Base-by-base conservation (phyloP, 1,284 basidiomycete genomes). In the Coniferiporia sulphurascens region DNA sequence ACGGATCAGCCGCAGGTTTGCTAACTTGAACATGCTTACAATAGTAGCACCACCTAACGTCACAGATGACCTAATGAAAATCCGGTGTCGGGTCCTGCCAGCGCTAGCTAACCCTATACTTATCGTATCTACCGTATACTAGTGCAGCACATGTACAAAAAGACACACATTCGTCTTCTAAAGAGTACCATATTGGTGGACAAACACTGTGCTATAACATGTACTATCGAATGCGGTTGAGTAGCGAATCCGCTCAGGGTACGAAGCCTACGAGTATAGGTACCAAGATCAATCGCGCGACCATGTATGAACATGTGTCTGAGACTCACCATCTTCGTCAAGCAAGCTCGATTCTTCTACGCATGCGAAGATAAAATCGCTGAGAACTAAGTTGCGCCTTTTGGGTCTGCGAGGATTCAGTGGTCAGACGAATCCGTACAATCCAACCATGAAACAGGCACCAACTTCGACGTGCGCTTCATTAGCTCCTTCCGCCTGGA, bases 311-410 rank as follows among this genome's bases (percentile, higher is more conserved):
- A 44, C 36, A 35, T 15, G 32, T 5, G 19, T 17, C 12, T 13
- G 27, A 15, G 27, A 73, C 79, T 72, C 63, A 85, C 87, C 86
- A 60, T 86, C 87, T 71, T 95, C 93, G 67, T 93, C 85, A 55
- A 94, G 76, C 44, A 94, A 70, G 0, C 90, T 92, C 50, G 78
- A 81, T 69, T 95, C 91, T 17, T 91, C 90, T 34, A 93, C 67
- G 68, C 89, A 92, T 10, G 86, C 87, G 50, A 80, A 73, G 41
- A 95, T 82, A 71, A 84, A 95, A 56, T 89, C 87, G 1, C 85
- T 78, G 52, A 93, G 76, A 8, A 95, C 81, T 4, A 95, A 78
- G 66, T 91, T 82, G 56, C 90, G 84, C 36, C 85, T 83, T 71
- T 90, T 93, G 1, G 91, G 89, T 66, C 92, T 83, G 59, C 78